A percentile compares a stretch with the other conserved stretches of the same genome.
Evolutionary conservation across 2,329 filamentous ascomycete species (phyloP).

Genomic region (Pseudogymnoascus destructans): DNA sequence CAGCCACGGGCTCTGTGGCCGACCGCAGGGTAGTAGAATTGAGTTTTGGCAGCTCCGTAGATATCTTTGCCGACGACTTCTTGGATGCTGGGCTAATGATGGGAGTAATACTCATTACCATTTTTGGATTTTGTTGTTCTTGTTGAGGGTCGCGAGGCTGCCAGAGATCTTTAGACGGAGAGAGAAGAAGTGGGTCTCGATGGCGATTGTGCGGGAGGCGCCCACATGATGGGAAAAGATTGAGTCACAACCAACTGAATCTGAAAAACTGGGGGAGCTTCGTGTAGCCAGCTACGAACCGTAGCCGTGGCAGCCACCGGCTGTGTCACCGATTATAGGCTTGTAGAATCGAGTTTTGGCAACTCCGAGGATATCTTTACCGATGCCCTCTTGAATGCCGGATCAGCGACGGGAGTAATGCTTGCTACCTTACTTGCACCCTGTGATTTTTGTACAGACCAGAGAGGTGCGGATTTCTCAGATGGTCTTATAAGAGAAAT

Average conservation of each 20-base stretch:
- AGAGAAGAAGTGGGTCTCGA: slow-evolving; percentile 4
- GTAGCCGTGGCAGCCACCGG: neutral
- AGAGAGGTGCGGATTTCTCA: neutral
- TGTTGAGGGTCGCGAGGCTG: neutral
- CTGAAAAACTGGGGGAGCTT: neutral
- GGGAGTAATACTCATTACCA: neutral
- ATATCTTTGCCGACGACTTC: neutral
- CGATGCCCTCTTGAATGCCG: neutral
- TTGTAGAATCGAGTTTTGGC: slow-evolving; percentile 5
- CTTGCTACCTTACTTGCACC: neutral
- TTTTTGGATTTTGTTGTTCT: slow-evolving; percentile 5
- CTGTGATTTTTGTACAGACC: slow-evolving; percentile 4
- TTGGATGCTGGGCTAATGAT: neutral
- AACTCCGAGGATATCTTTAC: neutral
- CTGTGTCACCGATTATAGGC: neutral
- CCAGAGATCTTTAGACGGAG: neutral
- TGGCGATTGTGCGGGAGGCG: slow-evolving; percentile 1
- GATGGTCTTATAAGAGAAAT: neutral
- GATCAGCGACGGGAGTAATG: neutral
- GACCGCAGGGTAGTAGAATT: neutral
- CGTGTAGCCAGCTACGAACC: slow-evolving; percentile 5
- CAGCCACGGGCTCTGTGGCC: neutral
- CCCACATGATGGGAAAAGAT: slow-evolving; percentile 6
- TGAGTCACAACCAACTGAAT: neutral
- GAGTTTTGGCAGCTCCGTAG: neutral